Evolutionary conservation across 2,329 filamentous ascomycete genomes (phyloP).

Genomic region (Trichoderma breve): DNA sequence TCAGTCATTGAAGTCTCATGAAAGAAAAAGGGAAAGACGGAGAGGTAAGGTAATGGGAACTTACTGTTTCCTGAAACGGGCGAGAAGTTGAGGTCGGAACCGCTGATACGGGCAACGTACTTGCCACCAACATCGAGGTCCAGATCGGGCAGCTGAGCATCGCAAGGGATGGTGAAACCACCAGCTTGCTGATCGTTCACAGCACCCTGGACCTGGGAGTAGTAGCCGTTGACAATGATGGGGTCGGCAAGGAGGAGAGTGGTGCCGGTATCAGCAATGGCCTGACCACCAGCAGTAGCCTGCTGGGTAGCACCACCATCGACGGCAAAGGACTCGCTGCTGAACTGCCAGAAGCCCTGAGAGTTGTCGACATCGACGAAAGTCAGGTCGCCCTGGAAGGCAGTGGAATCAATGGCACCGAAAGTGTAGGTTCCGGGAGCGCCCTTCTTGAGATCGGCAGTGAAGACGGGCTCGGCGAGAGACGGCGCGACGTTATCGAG

Average conservation of each 20-base stretch:
- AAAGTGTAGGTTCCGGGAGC: constrained; percentile 67
- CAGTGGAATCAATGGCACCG: constrained; percentile 60
- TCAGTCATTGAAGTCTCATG: background rate
- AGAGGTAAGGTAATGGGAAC: constrained; percentile 27
- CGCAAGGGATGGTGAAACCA: constrained; percentile 49
- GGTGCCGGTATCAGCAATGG: constrained; percentile 59
- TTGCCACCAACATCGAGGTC: constrained; percentile 57
- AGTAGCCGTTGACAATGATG: constrained; percentile 50
- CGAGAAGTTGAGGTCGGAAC: constrained; percentile 53
- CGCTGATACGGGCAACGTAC: constrained; percentile 57
- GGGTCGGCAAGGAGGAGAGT: constrained; percentile 61
- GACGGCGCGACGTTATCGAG: constrained; percentile 66
- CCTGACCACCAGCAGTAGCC: constrained; percentile 40
- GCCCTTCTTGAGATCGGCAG: constrained; percentile 61
- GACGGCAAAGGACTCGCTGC: constrained; percentile 56
- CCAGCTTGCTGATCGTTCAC: constrained; percentile 39
- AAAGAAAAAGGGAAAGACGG: background rate
- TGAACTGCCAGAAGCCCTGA: constrained; percentile 61
- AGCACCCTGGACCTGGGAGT: constrained; percentile 46
- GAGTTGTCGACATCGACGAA: constrained; percentile 60
- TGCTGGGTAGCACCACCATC: constrained; percentile 41
- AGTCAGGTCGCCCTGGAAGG: constrained; percentile 60
- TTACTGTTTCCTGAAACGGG: constrained; percentile 50
- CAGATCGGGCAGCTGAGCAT: constrained; percentile 46
- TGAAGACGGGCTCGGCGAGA: constrained; percentile 66